Base-by-base conservation (phyloP, 2,329 filamentous ascomycete species). In the Westerdykella ornata region DNA sequence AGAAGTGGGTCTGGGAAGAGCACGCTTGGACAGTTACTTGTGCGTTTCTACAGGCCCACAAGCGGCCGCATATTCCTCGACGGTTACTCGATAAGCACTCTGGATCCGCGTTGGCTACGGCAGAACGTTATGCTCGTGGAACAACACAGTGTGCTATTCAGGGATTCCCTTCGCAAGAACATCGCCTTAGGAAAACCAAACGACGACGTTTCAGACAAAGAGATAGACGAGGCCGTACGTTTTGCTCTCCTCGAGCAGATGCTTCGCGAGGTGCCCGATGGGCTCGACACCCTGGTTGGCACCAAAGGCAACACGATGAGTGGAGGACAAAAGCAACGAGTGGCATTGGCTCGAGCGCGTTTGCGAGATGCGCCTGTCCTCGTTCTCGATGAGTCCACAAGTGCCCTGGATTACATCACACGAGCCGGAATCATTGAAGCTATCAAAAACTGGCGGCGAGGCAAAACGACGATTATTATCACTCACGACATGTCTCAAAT, bases 1-100 rank as follows among this genome's bases (percentile, higher is more conserved):
- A 77, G 76, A 54, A 95, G 88, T 56, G 92, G 92, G 0, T 95
- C 87, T 2, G 90, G 90, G 0, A 97, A 97, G 63, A 95, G 88
- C 52, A 97, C 90, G 0, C 59, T 97, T 1, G 82, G 84, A 1
- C 88, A 87, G 57, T 72, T 97, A 0, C 72, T 97, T 1, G 73
- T 88, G 38, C 78, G 82, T 11, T 85, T 94, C 52, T 95, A 96
- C 57, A 70, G 77, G 5, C 78, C 85, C 0, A 63, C 68, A 0
- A 68, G 68, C 0, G 90, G 89, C 0, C 63, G 76, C 0, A 81
- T 96, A 13, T 60, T 74, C 0, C 68, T 97, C 8, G 88, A 94
- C 54, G 80, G 77, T 1, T 60, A 74, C 1, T 68, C 77, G 0
- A 68, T 92, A 2, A 60, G 76, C n/a, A 68, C 67, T 0, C 66